Conservation (phyloP, 129 eudicot genomes). For the Apium graveolens region DNA sequence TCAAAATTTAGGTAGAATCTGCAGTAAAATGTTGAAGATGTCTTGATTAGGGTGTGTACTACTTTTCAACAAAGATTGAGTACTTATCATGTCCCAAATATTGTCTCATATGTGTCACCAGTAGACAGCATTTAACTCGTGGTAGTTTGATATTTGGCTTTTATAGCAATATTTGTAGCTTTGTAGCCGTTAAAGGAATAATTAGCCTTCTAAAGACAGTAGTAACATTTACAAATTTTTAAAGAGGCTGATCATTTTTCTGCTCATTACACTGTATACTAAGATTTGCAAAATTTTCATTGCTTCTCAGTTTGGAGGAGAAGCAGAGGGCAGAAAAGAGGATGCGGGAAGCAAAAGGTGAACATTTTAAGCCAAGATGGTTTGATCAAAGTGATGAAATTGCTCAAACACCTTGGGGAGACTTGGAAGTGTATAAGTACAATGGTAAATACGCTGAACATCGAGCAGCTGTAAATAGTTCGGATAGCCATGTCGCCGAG, state of each 20-base stretch:
- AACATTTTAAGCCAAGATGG: slow-evolving; percentile 63
- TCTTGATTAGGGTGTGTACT: no score
- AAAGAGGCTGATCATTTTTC: neutral
- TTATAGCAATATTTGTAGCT: no score
- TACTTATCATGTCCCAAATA: neutral
- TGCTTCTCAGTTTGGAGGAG: slow-evolving; percentile 60
- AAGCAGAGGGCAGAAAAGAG: slow-evolving; percentile 86
- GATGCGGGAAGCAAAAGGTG: slow-evolving; percentile 67
- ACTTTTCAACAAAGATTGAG: neutral
- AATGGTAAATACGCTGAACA: slow-evolving; percentile 70
- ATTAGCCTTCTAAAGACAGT: neutral
- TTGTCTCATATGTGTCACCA: neutral
- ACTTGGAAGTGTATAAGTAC: slow-evolving; percentile 66
- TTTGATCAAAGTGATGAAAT: slow-evolving; percentile 65
- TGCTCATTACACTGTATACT: neutral
- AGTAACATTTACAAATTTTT: neutral
- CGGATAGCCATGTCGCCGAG: slow-evolving; percentile 22
- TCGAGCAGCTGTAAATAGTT: slow-evolving; percentile 37
- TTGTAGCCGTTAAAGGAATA: neutral
- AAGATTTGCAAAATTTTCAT: neutral
- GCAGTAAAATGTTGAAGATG: neutral
- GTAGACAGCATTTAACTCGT: neutral
- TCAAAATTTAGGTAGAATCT: neutral
- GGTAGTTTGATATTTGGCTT: neutral
- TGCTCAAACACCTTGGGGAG: slow-evolving; percentile 90